Evolutionary conservation across 2,329 filamentous ascomycete genomes (phyloP).

Genomic region (Didymella keratinophila): DNA sequence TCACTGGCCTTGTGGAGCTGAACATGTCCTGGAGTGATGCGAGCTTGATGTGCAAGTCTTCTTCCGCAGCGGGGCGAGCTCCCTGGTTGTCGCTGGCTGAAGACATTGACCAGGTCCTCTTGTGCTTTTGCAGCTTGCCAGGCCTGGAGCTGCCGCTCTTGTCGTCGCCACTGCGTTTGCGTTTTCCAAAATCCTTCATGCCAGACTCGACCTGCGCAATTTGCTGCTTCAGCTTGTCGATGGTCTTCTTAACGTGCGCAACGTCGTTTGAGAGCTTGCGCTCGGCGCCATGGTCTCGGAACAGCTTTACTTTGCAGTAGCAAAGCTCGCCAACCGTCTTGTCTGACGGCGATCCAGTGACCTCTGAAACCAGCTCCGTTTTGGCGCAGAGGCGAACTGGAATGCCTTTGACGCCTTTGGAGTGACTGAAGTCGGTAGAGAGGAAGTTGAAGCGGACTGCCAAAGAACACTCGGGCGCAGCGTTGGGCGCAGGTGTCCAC

Average conservation of each 20-base stretch:
- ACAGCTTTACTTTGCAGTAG: constrained; percentile 96
- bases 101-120: constrained; percentile 93
- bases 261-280: constrained; percentile 94
- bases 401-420: constrained; percentile 97
- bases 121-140: constrained; percentile 88
- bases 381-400: constrained; percentile 93
- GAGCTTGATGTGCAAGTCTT: constrained; percentile 81
- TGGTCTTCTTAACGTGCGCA: constrained; percentile 93
- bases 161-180: constrained; percentile 63
- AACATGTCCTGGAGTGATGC: constrained; percentile 87
- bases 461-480: constrained; percentile 78
- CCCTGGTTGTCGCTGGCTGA: constrained; percentile 63
- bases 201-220: constrained; percentile 76
- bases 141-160: constrained; percentile 62
- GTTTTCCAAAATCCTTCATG: constrained; percentile 66
- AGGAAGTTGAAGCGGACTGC: constrained; percentile 97
- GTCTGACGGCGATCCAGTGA: constrained; percentile 56
- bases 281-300: constrained; percentile 94
- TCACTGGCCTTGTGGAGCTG: constrained; percentile 79
- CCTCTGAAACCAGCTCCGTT: constrained; percentile 71
- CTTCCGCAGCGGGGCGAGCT: constrained; percentile 59
- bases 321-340: constrained; percentile 72
- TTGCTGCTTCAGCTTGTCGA: constrained; percentile 95
- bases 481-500: constrained; percentile 77
- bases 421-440: constrained; percentile 98